These are phyloP conservation scores for Eutreptiella sp. DNA, from an alignment of 208 protist species.

Conservation along the genomic window DNA sequence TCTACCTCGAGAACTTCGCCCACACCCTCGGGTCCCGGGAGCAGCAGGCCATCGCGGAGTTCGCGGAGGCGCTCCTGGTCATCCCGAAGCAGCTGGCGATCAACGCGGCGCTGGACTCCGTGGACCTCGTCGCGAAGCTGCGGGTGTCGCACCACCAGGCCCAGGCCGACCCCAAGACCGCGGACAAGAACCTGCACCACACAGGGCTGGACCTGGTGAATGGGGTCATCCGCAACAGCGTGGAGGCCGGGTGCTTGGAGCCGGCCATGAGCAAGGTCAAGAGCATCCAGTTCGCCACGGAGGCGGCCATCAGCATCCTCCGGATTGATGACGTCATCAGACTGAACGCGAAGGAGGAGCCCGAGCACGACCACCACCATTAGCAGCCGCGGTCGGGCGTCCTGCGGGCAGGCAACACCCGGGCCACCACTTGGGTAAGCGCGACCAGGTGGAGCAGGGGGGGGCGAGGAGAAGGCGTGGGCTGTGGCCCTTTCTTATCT, in stretches of 20 bases:
- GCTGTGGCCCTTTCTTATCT: too few species aligned
- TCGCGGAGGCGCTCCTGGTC: constrained; percentile 94
- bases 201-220: constrained; percentile 90
- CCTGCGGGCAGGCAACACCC: too few species aligned
- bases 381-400: too few species aligned
- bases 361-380: too few species aligned
- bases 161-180: constrained; percentile 47
- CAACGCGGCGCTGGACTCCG: constrained; percentile 97
- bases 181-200: constrained; percentile 42
- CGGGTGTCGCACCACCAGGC: constrained; percentile 87
- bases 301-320: constrained; percentile 99
- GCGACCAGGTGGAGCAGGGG: too few species aligned
- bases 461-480: too few species aligned
- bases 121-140: constrained; percentile 95
- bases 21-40: constrained; percentile 90
- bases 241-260: constrained; percentile 96
- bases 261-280: constrained; percentile 97
- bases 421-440: too few species aligned
- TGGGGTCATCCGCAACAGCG: constrained; percentile 92
- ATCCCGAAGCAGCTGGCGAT: constrained; percentile 98
- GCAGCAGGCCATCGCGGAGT: constrained; percentile 98
- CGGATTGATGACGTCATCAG: constrained; percentile 99
- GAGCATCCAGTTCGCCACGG: constrained; percentile 97
- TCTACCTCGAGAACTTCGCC: constrained; percentile 97
- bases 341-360: too few species aligned